These are phyloP conservation scores for Colletotrichum viniferum DNA, from an alignment of 2,329 filamentous ascomycete genomes.

Conservation along the genomic window DNA sequence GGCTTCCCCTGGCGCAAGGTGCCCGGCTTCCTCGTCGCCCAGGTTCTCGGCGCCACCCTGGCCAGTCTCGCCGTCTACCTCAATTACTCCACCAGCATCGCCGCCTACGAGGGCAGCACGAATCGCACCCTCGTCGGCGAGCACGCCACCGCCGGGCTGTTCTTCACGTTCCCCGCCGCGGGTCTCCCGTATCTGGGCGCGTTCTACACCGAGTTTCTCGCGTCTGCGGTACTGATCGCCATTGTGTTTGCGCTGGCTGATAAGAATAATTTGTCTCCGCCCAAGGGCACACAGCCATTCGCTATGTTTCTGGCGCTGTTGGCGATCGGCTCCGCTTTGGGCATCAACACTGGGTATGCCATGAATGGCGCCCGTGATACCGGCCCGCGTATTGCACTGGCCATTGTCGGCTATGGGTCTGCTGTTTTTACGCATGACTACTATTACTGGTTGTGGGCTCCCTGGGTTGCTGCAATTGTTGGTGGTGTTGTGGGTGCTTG, in stretches of 20 bases:
- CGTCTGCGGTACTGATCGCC: constrained; percentile 38
- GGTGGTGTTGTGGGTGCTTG: constrained; percentile 32
- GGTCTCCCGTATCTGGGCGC: constrained; percentile 36
- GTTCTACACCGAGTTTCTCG: constrained; percentile 39
- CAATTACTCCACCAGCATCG: constrained; percentile 25
- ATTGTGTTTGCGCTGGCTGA: constrained; percentile 40
- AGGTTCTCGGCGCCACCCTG: constrained; percentile 27
- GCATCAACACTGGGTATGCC: constrained; percentile 39
- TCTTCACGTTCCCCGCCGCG: constrained; percentile 29
- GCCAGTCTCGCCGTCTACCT: constrained; percentile 29
- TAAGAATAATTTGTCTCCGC: constrained; percentile 40
- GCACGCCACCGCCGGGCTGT: constrained; percentile 30
- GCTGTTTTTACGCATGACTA: constrained; percentile 29
- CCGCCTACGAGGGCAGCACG: constrained; percentile 34
- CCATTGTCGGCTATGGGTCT: constrained; percentile 32
- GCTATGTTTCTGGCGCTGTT: constrained; percentile 38
- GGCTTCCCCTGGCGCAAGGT: constrained; percentile 40
- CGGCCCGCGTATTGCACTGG: constrained; percentile 35
- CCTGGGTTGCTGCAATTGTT: constrained; percentile 28
- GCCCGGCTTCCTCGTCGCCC: constrained; percentile 30
- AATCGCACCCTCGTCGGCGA: constrained; percentile 35
- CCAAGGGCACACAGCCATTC: constrained; percentile 40
- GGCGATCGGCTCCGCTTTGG: constrained; percentile 38
- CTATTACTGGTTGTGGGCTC: constrained; percentile 37
- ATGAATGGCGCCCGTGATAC: constrained; percentile 42